Base-by-base conservation (phyloP, 805 yeast species). In the Starmerella davenportii region DNA sequence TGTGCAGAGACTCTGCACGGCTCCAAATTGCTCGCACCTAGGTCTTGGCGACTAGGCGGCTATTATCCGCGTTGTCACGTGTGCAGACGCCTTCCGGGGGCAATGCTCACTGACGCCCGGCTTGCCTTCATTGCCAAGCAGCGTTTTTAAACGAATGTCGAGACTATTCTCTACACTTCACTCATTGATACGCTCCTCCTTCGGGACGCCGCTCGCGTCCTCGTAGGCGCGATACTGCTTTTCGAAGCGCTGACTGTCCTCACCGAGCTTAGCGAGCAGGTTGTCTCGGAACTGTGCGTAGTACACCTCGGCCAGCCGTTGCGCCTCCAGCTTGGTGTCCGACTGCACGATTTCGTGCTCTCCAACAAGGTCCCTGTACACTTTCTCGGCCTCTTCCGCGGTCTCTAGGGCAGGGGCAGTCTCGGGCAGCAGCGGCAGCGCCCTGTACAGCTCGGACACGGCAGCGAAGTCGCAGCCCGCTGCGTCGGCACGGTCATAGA, bases 351-450 rank as follows among this genome's bases (percentile, higher is more conserved):
- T 21, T 4, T 40, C 42, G 35, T 52, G 35, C 11, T 44, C 41
- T 11, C 31, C 34, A 9, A 53, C 37, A 32, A 56, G 40, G 11
- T 39, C 42, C 17, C 40, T 35, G 38, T 49, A 53, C n/a, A 48
- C 41, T 14, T 40, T 33, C 21, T 43, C 35, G 18, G 58, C 56
- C 23, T 41, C 46, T 25, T 28, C 24, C 1, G 37, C 37, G 13
- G 28, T 19, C 17, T 37, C 40, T 7, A 43, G 38, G 32, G 23
- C 34, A 4, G 44, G 48, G n/a, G 46, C 44, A 14, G 28, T 28
- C 20, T n/a, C 7, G 11, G 46, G 45, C 30, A 54, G 38, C 38
- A 57, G 45, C 2, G 57, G 59, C 33, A 58, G 62, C 23, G 44
- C 29, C 25, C 44, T 43, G 41, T 57, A 45, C 15, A 31, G 43